Percentiles rank a stretch among this genome's conserved stretches.
Evolutionary conservation across 2,329 filamentous ascomycete species (phyloP).

Genomic region (Fusarium zealandicum): DNA sequence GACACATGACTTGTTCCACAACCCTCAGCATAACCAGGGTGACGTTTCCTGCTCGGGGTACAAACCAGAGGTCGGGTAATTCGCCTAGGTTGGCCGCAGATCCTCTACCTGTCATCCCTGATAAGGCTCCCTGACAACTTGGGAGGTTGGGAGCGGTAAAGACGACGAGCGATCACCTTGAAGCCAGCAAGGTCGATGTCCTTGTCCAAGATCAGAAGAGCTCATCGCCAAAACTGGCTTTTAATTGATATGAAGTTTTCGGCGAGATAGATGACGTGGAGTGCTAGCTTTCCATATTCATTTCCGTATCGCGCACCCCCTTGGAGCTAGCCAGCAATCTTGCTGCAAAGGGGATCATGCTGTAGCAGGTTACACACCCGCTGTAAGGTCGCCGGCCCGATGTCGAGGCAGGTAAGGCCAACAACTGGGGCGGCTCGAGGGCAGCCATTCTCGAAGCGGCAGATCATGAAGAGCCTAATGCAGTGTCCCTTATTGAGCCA

Average conservation of each 20-base stretch:
- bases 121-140: background rate
- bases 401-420: constrained; percentile 21
- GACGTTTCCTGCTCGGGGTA: constrained; percentile 6
- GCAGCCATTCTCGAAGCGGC: constrained; percentile 27
- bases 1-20: constrained; percentile 28
- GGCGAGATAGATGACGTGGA: constrained; percentile 21
- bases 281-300: constrained; percentile 9
- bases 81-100: constrained; percentile 2
- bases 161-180: background rate
- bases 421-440: constrained; percentile 19
- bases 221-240: constrained; percentile 1
- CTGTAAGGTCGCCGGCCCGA: constrained; percentile 31
- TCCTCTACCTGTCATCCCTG: constrained; percentile 4
- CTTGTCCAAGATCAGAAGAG: background rate
- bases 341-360: constrained; percentile 33
- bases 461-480: constrained; percentile 20
- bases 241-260: constrained; percentile 8
- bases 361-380: constrained; percentile 18
- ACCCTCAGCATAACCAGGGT: constrained; percentile 18
- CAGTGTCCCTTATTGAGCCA: constrained; percentile 16
- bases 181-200: background rate
- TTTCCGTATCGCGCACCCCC: constrained; percentile 21
- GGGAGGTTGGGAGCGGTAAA: background rate
- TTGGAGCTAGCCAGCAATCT: constrained; percentile 20
- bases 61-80: constrained; percentile 5